A percentile compares a stretch with the other conserved stretches of the same genome.
Conservation (phyloP, 192 early-diverging fungal genomes). For the Coemansia sp. region DNA sequence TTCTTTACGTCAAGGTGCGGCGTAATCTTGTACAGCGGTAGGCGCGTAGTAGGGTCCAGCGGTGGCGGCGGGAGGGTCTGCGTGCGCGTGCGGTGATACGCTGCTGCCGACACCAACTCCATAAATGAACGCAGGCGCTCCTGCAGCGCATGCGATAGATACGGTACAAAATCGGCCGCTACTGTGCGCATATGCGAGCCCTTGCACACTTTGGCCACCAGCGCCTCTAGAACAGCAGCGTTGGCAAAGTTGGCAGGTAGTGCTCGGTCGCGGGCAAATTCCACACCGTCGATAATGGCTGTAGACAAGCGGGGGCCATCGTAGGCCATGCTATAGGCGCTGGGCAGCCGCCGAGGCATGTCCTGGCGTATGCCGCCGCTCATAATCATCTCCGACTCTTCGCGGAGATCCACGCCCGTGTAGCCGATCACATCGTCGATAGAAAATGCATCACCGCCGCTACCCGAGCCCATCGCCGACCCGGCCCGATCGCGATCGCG, state of each 20-base stretch:
- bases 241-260: conserved; percentile 17
- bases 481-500: conserved; percentile 32
- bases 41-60: conserved; percentile 46
- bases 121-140: conserved; percentile 60
- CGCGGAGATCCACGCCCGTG: conserved; percentile 71
- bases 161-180: conserved; percentile 57
- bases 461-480: conserved; percentile 6
- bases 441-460: conserved; percentile 18
- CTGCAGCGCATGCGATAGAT: conserved; percentile 66
- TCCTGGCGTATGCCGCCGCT: conserved; percentile 28
- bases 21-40: conserved; percentile 65
- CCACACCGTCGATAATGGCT: conserved; percentile 15
- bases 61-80: conserved; percentile 60
- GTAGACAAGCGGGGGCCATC: conserved; percentile 6
- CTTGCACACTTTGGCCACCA: conserved; percentile 21
- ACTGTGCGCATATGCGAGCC: conserved; percentile 34
- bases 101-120: conserved; percentile 66
- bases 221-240: conserved; percentile 2
- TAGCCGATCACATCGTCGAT: conserved; percentile 77
- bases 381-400: conserved; percentile 59
- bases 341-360: background rate
- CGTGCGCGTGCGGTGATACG: conserved; percentile 64
- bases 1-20: conserved; percentile 64
- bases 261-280: conserved; percentile 21
- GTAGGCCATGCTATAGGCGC: background rate